Conservation (phyloP, 139 green algal species). For the Chlorella vulgaris region DNA sequence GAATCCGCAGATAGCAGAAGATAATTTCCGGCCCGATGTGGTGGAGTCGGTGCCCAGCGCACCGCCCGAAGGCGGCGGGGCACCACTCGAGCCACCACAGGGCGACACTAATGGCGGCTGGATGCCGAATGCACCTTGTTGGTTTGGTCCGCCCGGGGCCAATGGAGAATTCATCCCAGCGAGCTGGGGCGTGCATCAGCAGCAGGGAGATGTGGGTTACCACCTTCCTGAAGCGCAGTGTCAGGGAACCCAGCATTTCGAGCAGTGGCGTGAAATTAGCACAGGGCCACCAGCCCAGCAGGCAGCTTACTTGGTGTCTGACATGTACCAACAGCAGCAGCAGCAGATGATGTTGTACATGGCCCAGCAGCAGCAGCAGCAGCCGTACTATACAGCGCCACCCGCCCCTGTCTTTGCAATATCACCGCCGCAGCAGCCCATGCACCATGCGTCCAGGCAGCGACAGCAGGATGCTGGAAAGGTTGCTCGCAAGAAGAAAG, state of each 20-base stretch:
- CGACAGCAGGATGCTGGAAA: neutral
- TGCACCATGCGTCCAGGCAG: neutral
- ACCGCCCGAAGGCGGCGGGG: too few relatives aligned
- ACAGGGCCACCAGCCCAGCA: too few relatives aligned
- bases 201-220: too few relatives aligned
- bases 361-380: neutral
- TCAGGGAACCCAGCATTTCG: too few relatives aligned
- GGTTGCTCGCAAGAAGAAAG: constrained; percentile 22
- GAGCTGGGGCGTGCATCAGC: neutral
- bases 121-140: neutral
- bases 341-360: neutral
- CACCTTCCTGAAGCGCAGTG: too few relatives aligned
- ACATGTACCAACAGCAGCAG: neutral
- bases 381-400: neutral
- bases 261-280: too few relatives aligned
- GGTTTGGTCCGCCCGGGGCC: neutral
- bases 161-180: neutral
- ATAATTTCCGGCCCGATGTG: too few relatives aligned
- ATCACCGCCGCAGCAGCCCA: constrained; percentile 3
- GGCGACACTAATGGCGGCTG: too few relatives aligned
- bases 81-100: too few relatives aligned
- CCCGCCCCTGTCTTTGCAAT: neutral
- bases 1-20: too few relatives aligned
- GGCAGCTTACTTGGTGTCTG: neutral
- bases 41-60: too few relatives aligned